A percentile compares a stretch with the other conserved stretches of the same genome.
phyloP scores from a whole-genome alignment of 208 protist species.

The Trypanosoma congolense region DNA sequence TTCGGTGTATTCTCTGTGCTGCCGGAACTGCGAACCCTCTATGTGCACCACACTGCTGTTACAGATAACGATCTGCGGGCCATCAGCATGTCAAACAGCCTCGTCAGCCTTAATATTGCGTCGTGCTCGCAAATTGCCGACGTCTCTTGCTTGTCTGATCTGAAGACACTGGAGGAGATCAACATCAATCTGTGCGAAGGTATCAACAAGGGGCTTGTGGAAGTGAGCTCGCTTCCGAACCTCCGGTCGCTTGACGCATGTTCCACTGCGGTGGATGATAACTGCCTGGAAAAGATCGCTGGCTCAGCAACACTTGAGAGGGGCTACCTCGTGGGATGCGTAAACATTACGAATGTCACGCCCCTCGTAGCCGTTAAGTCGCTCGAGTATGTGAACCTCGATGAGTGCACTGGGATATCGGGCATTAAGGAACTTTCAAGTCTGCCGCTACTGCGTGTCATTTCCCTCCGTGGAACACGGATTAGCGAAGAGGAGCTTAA shows the following conservation, averaged over 20 bases:
- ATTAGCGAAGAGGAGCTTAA: constrained; percentile 1
- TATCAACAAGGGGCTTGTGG: not conserved
- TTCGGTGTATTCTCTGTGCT: constrained; percentile 9
- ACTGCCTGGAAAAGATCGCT: not conserved
- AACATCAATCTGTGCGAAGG: constrained; percentile 3
- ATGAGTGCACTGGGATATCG: not conserved
- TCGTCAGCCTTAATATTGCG: constrained; percentile 2
- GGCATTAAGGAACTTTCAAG: not conserved
- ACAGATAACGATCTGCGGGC: not conserved
- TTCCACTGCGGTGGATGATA: not conserved
- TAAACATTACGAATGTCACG: not conserved
- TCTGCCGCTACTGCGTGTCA: constrained; percentile 2
- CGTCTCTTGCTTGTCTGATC: constrained; percentile 1
- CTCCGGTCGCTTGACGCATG: not conserved
- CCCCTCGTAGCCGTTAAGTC: constrained; percentile 2
- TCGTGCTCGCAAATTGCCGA: not conserved
- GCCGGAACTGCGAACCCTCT: not conserved
- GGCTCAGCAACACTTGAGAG: not conserved
- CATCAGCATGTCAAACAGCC: not conserved
- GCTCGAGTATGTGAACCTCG: constrained; percentile 1
- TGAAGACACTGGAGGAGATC: constrained; percentile 1
- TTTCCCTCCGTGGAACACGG: not conserved
- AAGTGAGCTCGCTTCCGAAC: not conserved
- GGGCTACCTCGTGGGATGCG: not conserved
- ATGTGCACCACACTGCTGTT: not conserved